phyloP scores from a whole-genome alignment of 2,329 filamentous ascomycete genomes.

The Cladophialophora immunda region DNA sequence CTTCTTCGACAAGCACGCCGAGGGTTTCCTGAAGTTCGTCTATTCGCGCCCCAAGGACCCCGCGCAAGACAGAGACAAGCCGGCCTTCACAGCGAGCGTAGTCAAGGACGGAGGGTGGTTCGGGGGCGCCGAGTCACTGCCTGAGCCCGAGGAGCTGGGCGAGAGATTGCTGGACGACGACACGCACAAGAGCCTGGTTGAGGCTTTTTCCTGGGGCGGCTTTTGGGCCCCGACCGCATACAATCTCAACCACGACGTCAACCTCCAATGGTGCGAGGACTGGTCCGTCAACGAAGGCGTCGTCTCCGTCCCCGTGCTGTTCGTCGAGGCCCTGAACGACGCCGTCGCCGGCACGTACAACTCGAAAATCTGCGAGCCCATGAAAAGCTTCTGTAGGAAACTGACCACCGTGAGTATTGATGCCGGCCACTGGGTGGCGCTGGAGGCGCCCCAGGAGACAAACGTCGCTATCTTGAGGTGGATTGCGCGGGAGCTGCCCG shows the following conservation, averaged over 20 bases:
- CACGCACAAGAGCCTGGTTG: constrained; percentile 15
- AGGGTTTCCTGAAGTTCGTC: constrained; percentile 18
- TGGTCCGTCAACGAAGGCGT: constrained; percentile 47
- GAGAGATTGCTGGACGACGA: constrained; percentile 22
- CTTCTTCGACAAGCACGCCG: constrained; percentile 25
- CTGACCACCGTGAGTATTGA: constrained; percentile 28
- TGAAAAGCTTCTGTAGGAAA: constrained; percentile 32
- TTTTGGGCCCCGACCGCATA: constrained; percentile 51
- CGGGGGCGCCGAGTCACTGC: constrained; percentile 9
- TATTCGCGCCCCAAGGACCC: neutral
- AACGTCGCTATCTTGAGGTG: constrained; percentile 59
- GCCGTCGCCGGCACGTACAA: constrained; percentile 22
- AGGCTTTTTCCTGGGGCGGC: constrained; percentile 50
- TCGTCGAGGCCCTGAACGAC: constrained; percentile 32
- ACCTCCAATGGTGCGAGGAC: constrained; percentile 52
- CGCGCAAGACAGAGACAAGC: constrained; percentile 15
- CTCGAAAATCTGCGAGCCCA: constrained; percentile 21
- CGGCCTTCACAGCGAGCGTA: constrained; percentile 21
- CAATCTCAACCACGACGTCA: constrained; percentile 56
- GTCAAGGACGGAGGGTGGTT: constrained; percentile 42
- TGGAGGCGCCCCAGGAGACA: constrained; percentile 73
- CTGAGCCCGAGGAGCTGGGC: constrained; percentile 11
- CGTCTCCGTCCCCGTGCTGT: constrained; percentile 31
- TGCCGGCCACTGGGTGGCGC: constrained; percentile 81
- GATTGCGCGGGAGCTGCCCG: constrained; percentile 26